Percentiles rank a stretch among this genome's conserved stretches.
Evolutionary conservation across 306 rosid species (phyloP).

Genomic region (Pueraria montana): DNA sequence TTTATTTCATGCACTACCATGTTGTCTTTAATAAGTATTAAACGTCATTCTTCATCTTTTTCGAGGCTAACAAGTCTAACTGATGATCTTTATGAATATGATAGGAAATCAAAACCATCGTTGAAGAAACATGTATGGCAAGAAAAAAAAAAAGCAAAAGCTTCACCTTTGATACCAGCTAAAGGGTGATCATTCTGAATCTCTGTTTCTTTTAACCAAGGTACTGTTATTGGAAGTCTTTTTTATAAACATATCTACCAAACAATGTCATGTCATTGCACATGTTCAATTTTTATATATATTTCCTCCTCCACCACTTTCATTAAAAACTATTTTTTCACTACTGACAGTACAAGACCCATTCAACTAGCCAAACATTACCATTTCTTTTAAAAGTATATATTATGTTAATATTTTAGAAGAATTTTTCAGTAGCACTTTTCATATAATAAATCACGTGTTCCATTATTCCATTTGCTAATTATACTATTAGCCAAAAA

Average conservation of each 20-base stretch:
- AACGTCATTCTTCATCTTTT: constrained; percentile 28
- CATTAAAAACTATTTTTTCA: too few species aligned
- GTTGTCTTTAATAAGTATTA: not conserved
- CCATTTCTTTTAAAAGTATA: too few species aligned
- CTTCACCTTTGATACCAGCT: constrained; percentile 63
- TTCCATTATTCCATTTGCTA: too few species aligned
- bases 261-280: too few species aligned
- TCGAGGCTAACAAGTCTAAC: constrained; percentile 38
- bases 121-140: constrained; percentile 92
- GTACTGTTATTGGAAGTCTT: constrained; percentile 50
- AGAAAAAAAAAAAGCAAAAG: constrained; percentile 57
- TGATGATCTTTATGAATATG: constrained; percentile 76
- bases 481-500: too few species aligned
- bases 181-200: constrained; percentile 73
- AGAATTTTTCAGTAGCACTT: too few species aligned
- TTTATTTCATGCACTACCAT: not conserved
- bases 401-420: too few species aligned
- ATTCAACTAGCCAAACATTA: too few species aligned
- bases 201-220: constrained; percentile 91
- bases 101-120: constrained; percentile 79
- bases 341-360: too few species aligned
- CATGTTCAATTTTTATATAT: too few species aligned
- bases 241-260: constrained; percentile 3
- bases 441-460: too few species aligned
- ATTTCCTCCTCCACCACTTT: too few species aligned